phyloP scores from a whole-genome alignment of 2,329 filamentous ascomycete species.

The Claviceps pazoutovae region DNA sequence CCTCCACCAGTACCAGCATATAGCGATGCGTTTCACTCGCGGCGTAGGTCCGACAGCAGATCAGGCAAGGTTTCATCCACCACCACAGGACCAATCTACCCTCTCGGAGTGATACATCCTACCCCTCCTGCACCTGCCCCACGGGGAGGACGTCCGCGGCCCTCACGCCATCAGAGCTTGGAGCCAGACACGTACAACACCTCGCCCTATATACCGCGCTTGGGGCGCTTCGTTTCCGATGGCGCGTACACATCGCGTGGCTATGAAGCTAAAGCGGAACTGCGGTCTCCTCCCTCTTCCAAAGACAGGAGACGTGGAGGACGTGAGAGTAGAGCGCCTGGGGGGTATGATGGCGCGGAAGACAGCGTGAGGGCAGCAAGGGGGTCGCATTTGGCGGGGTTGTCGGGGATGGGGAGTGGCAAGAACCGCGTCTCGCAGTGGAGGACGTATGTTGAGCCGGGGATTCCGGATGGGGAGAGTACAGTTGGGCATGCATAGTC shows the following conservation, averaged over 20 bases:
- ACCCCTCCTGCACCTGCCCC: not conserved
- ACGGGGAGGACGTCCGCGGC: not conserved
- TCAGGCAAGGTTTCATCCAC: conserved; percentile 17
- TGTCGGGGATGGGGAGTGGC: conserved; percentile 28
- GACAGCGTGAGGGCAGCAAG: conserved; percentile 14
- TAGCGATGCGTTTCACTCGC: conserved; percentile 27
- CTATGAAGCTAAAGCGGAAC: conserved; percentile 20
- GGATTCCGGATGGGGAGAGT: conserved; percentile 22
- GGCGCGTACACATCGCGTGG: conserved; percentile 14
- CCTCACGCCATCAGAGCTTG: conserved; percentile 24
- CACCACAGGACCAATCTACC: conserved; percentile 20
- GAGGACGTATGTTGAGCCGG: conserved; percentile 32
- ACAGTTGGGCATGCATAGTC: conserved; percentile 4
- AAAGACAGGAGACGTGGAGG: conserved; percentile 13
- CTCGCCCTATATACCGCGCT: conserved; percentile 15
- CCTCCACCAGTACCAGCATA: conserved; percentile 16
- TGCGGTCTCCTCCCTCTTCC: conserved; percentile 11
- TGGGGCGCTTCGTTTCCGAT: conserved; percentile 16
- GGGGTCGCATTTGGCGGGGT: conserved; percentile 33
- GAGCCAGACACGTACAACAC: conserved; percentile 23
- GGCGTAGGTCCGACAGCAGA: conserved; percentile 33
- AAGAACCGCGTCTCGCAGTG: conserved; percentile 35
- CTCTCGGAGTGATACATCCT: conserved; percentile 12
- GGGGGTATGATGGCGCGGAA: conserved; percentile 8
- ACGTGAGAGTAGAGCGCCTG: too few relatives aligned